These are phyloP conservation scores for Blastocladiella britannica DNA, from an alignment of 192 early-diverging fungal genomes.

Conservation along the genomic window DNA sequence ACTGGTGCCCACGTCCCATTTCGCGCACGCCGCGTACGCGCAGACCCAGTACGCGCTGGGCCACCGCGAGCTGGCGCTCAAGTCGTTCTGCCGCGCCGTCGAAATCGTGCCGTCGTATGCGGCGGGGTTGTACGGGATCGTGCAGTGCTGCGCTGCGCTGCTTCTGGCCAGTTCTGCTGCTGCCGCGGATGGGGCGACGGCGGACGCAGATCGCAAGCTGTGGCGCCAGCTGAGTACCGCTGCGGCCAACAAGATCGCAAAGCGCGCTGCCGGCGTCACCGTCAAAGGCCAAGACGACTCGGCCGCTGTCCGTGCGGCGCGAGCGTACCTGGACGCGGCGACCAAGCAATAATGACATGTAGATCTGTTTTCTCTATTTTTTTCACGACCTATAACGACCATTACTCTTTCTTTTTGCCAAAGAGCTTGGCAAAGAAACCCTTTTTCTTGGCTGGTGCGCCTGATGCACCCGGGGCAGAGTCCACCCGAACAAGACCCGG, in stretches of 20 bases:
- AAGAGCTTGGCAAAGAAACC: too few species aligned
- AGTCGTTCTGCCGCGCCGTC: conserved; percentile 27
- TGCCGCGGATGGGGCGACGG: neutral
- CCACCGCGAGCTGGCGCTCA: conserved; percentile 16
- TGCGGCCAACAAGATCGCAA: too few species aligned
- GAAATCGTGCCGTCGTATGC: conserved; percentile 10
- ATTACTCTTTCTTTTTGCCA: too few species aligned
- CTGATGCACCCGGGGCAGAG: too few species aligned
- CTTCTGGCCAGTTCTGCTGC: neutral
- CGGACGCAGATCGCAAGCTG: neutral
- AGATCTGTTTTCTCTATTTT: too few species aligned
- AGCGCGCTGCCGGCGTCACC: neutral
- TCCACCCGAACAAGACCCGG: too few species aligned
- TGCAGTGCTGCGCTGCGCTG: neutral
- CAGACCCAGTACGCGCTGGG: conserved; percentile 20
- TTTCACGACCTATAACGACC: too few species aligned
- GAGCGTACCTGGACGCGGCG: too few species aligned
- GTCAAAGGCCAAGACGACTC: neutral
- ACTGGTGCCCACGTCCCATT: conserved; percentile 15
- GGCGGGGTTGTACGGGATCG: neutral
- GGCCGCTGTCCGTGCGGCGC: neutral
- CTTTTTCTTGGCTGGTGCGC: too few species aligned
- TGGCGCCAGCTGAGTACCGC: neutral
- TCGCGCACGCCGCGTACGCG: conserved; percentile 24
- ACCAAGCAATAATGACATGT: too few species aligned